These are phyloP conservation scores for Solanum stenotomum DNA, from an alignment of 257 asterid species.

Conservation along the genomic window DNA sequence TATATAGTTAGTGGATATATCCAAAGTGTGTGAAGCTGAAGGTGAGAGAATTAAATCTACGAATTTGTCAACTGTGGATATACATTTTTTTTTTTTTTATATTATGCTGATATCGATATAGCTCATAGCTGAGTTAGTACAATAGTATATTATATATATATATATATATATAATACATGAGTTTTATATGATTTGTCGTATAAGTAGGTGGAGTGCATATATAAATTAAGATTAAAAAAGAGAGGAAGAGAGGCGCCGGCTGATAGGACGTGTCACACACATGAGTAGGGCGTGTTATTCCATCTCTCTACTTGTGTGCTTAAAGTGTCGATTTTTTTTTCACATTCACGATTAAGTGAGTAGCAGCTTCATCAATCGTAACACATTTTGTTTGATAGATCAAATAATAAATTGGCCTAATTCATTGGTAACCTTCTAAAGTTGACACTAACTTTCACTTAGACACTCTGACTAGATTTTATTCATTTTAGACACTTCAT, in stretches of 20 bases:
- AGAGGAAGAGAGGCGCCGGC: slow-evolving; percentile 41
- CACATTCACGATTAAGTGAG: not conserved
- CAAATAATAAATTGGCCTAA: no score
- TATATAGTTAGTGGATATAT: not conserved
- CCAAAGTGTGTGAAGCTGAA: not conserved
- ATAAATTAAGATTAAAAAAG: not conserved
- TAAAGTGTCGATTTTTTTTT: not conserved
- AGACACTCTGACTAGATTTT: fast-evolving
- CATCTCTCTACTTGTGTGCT: not conserved
- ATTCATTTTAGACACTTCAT: no score
- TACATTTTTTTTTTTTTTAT: no score
- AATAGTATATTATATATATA: no score
- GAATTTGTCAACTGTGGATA: no score
- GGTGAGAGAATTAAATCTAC: not conserved
- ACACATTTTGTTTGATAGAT: no score
- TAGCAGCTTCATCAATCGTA: no score
- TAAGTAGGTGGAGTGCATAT: not conserved
- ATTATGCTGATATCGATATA: no score
- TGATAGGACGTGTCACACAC: slow-evolving; percentile 53
- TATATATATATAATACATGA: not conserved
- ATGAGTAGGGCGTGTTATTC: slow-evolving; percentile 4
- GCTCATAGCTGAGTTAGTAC: not conserved
- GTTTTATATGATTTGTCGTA: not conserved
- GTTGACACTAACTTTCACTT: no score
- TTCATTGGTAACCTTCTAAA: fast-evolving